phyloP scores from a whole-genome alignment of 2,329 filamentous ascomycete genomes.

The Exophiala sp. region DNA sequence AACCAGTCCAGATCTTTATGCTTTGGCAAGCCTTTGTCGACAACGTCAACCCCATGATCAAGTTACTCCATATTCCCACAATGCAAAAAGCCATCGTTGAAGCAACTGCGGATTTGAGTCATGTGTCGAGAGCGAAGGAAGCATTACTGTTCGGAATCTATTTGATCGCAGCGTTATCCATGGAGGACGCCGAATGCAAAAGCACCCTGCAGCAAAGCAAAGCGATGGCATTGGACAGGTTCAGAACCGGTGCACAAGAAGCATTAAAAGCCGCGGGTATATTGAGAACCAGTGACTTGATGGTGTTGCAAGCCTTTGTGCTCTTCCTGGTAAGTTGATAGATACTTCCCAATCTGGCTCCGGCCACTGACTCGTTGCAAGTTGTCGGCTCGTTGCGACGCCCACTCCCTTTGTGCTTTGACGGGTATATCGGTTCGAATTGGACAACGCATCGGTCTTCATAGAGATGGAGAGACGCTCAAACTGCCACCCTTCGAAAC shows the following conservation, averaged over 20 bases:
- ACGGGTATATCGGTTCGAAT: constrained; percentile 40
- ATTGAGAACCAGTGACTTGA: constrained; percentile 40
- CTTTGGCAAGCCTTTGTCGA: constrained; percentile 66
- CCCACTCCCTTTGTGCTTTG: constrained; percentile 44
- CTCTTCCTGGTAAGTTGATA: neutral
- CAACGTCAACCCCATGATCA: constrained; percentile 66
- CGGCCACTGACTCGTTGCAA: constrained; percentile 26
- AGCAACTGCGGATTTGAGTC: constrained; percentile 54
- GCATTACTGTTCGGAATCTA: constrained; percentile 69
- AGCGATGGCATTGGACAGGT: constrained; percentile 45
- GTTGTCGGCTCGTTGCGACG: constrained; percentile 35
- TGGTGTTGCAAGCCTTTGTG: constrained; percentile 51
- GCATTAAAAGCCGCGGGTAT: constrained; percentile 44
- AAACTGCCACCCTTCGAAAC: constrained; percentile 50
- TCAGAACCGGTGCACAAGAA: too few relatives aligned
- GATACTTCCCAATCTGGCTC: too few relatives aligned
- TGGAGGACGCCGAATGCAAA: constrained; percentile 55
- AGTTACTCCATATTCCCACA: constrained; percentile 64
- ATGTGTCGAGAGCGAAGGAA: constrained; percentile 57
- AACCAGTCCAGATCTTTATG: constrained; percentile 52
- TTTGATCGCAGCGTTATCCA: constrained; percentile 55
- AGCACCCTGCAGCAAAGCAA: constrained; percentile 40
- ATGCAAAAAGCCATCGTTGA: constrained; percentile 63
- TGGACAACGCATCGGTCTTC: constrained; percentile 33
- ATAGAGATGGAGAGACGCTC: constrained; percentile 44